phyloP scores from a whole-genome alignment of 768 basidiomycete genomes.

The Rhodotorula graminis region DNA sequence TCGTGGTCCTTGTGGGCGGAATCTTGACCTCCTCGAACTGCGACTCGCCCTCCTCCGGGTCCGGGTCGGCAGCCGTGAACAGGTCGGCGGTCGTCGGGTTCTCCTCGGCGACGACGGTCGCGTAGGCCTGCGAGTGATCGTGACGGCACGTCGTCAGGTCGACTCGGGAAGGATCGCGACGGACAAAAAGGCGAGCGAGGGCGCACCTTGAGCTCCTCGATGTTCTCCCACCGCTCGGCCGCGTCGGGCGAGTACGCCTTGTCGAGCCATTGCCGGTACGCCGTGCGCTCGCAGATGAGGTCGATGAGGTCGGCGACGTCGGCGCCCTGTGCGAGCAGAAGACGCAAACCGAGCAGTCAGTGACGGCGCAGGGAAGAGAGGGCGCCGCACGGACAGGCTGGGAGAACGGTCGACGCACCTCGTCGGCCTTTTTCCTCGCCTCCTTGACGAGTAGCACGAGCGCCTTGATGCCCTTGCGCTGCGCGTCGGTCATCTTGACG shows the following conservation, averaged over 20 bases:
- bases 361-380: neutral
- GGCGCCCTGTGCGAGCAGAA: conserved; percentile 51
- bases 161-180: neutral
- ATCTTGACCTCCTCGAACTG: conserved; percentile 34
- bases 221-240: conserved; percentile 76
- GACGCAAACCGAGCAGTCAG: neutral
- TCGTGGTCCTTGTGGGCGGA: neutral
- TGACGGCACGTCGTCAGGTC: too few species aligned
- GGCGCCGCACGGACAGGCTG: neutral
- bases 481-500: conserved; percentile 60
- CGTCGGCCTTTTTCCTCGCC: conserved; percentile 55
- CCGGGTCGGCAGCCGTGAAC: neutral
- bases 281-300: conserved; percentile 54
- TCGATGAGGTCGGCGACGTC: conserved; percentile 51
- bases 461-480: conserved; percentile 59
- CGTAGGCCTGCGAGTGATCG: conserved; percentile 27
- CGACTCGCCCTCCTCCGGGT: neutral
- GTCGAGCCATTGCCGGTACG: conserved; percentile 65
- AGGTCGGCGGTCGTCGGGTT: conserved; percentile 20
- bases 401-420: conserved; percentile 49
- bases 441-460: conserved; percentile 60
- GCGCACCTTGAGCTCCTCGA: conserved; percentile 65
- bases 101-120: conserved; percentile 26
- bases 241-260: conserved; percentile 64
- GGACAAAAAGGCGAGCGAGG: neutral